These are phyloP conservation scores for Kockovaella imperatae DNA, from an alignment of 768 basidiomycete species.

Conservation along the genomic window DNA sequence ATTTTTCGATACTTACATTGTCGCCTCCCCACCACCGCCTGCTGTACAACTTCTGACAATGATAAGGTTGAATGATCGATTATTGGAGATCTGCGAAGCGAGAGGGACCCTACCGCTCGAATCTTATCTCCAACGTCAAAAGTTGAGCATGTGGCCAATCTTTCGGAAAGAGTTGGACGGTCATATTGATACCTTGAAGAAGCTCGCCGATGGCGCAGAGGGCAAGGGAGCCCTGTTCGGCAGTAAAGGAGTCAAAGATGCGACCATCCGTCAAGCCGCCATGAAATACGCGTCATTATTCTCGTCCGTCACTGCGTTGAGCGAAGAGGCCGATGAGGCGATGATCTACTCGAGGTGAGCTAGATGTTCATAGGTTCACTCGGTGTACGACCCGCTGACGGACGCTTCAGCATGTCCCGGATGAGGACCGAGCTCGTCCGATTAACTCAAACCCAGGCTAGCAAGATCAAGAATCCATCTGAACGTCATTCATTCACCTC, in stretches of 20 bases:
- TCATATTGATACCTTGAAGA: constrained; percentile 73
- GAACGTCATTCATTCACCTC: constrained; percentile 63
- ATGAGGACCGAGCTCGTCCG: constrained; percentile 74
- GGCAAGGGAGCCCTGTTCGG: constrained; percentile 44
- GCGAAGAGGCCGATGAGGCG: constrained; percentile 76
- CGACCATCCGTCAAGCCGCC: constrained; percentile 62
- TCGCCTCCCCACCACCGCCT: constrained; percentile 64
- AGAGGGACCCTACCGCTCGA: constrained; percentile 74
- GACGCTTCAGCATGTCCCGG: constrained; percentile 59
- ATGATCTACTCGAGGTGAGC: constrained; percentile 93
- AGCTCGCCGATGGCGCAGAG: constrained; percentile 63
- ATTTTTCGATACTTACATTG: constrained; percentile 59
- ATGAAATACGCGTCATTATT: constrained; percentile 72
- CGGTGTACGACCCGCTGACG: no score
- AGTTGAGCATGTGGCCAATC: constrained; percentile 83
- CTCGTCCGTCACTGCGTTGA: constrained; percentile 70
- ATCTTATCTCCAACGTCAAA: constrained; percentile 67
- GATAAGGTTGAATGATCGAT: constrained; percentile 80
- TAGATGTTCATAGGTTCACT: no score
- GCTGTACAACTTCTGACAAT: constrained; percentile 74
- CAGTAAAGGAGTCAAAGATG: constrained; percentile 60
- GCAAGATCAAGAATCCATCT: constrained; percentile 56
- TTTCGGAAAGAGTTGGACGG: constrained; percentile 84
- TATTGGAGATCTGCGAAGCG: constrained; percentile 65
- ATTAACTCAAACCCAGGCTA: constrained; percentile 65